These are phyloP conservation scores for Populus deltoides DNA, from an alignment of 345 rosid genomes.

Conservation along the genomic window DNA sequence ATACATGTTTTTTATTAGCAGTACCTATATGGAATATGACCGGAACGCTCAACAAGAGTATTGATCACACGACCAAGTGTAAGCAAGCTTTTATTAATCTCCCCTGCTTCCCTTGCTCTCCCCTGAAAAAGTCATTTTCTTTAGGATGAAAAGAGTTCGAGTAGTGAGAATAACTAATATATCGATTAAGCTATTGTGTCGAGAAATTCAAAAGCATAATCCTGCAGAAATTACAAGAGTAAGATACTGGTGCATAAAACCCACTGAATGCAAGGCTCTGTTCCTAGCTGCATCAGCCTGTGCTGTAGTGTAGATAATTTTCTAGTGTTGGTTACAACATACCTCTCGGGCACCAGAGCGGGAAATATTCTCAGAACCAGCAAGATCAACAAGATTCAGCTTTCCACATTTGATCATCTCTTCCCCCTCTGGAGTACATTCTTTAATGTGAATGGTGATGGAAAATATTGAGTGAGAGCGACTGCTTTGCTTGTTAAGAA, in stretches of 20 bases:
- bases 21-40: constrained; percentile 95
- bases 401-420: constrained; percentile 99
- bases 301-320: not conserved
- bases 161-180: not conserved
- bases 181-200: not conserved
- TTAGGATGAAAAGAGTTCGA: constrained; percentile 5
- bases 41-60: constrained; percentile 96
- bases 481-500: constrained; percentile 97
- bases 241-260: not conserved
- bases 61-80: constrained; percentile 97
- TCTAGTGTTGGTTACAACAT: constrained; percentile 13
- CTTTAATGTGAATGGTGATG: constrained; percentile 93
- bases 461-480: constrained; percentile 98
- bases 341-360: constrained; percentile 99
- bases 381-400: constrained; percentile 97
- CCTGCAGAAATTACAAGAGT: constrained; percentile 14
- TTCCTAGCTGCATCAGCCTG: not conserved
- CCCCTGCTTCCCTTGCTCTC: constrained; percentile 99
- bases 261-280: not conserved
- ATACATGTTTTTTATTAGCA: not conserved
- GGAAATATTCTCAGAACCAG: constrained; percentile 98
- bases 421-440: constrained; percentile 96
- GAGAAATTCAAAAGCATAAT: constrained; percentile 17
- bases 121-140: constrained; percentile 57
- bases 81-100: constrained; percentile 96